Evolutionary conservation across 2,329 filamentous ascomycete species (phyloP), one percentile per base, ranked within the genome.

Genomic region (Ramularia endophylla): DNA sequence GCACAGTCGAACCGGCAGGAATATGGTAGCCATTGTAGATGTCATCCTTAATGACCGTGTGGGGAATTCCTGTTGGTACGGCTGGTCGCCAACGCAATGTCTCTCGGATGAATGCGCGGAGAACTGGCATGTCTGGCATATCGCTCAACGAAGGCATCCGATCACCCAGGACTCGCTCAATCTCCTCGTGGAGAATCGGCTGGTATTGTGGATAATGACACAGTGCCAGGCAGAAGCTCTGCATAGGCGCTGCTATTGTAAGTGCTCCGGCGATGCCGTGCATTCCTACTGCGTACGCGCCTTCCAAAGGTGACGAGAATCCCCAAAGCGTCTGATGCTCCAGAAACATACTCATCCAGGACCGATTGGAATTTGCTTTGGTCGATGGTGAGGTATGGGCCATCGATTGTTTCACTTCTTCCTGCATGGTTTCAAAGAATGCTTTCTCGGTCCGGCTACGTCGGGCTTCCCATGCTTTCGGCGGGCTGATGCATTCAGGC

Each of bases 81-180:
- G 73, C 69, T 4, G 75, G 76, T 38, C 74, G 65, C 75, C 75
- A 79, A 32, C 76, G 64, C n/a, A 77, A 56, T 11, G 72, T 74
- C 59, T 80, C 77, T 58, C 79, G 77, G 18, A 79, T 60, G 30
- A 73, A 73, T 1, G 75, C 75, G 12, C 75, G 64, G 8, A 78
- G 66, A 0, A 66, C 74, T 1, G 76, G 75, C 15, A 80, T 59
- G 12, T 69, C 58, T 2, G 70, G 60, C 49, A 69, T 71, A 51
- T 80, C 73, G 6, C 63, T 61, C 25, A 72, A 66, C 11, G 61
- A 70, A 0, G 76, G 75, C 62, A 78, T 66, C 15, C 71, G 66
- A 43, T 74, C 67, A 12, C 74, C 74, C 40, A 73, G 75, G 1
- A 78, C 72, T 7, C 66, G 59, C 48, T 80, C 77, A 11, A 80